Evolutionary conservation across 331 rosid species (phyloP).

Genomic region (Acacia concinna): DNA sequence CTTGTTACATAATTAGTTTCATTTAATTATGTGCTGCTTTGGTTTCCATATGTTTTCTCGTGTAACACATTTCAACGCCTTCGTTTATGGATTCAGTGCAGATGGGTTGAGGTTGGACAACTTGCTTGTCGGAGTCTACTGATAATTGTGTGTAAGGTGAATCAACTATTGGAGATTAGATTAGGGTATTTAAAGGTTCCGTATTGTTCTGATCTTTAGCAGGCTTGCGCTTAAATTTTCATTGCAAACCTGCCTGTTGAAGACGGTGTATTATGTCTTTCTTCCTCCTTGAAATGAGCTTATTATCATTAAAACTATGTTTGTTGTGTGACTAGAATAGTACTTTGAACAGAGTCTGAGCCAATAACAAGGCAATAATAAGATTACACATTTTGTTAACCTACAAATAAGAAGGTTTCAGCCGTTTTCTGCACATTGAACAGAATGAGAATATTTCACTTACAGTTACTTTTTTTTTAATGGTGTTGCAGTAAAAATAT

Average conservation of each 20-base stretch:
- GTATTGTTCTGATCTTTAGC: neutral
- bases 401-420: neutral
- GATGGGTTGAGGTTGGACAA: slow-evolving; percentile 59
- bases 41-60: slow-evolving; percentile 18
- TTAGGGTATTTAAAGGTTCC: neutral
- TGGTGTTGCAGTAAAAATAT: slow-evolving; percentile 44
- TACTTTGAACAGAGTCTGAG: neutral
- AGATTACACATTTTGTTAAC: neutral
- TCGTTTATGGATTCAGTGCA: slow-evolving; percentile 73
- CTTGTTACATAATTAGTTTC: neutral
- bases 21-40: slow-evolving; percentile 13
- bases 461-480: slow-evolving; percentile 7
- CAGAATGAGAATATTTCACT: slow-evolving; percentile 26
- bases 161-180: slow-evolving; percentile 9
- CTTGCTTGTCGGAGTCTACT: slow-evolving; percentile 27
- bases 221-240: neutral
- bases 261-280: neutral
- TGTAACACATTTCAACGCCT: slow-evolving; percentile 30
- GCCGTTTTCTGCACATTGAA: neutral
- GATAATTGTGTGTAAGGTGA: slow-evolving; percentile 43
- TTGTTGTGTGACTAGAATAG: neutral
- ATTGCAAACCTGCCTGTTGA: neutral
- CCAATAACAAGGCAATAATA: neutral
- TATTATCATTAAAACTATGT: neutral
- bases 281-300: neutral